Base-by-base conservation (phyloP, 805 yeast species). In the Jamesozyma gamospora region DNA sequence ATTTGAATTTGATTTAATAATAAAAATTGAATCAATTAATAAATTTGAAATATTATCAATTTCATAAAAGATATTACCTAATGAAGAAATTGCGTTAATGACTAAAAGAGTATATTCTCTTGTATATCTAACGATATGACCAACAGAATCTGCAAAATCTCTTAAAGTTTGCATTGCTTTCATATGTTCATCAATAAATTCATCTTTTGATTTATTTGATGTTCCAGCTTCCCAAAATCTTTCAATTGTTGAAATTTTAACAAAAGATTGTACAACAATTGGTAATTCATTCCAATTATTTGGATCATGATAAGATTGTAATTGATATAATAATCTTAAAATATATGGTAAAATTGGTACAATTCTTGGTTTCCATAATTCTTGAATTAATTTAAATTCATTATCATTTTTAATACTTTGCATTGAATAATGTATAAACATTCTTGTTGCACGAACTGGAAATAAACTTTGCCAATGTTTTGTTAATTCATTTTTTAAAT, bases 201-300 rank as follows among this genome's bases (percentile, higher is more conserved):
- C 87, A 56, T 92, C 97, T 52, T 85, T 82, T 2, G 95, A 79
- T 62, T 92, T 95, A 42, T 84, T 82, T 1, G 96, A 84, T 17
- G 94, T 94, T 14, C 98, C 98, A 44, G 87, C 94, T 56, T 94
- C 97, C 99, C 99, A 92, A 59, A 92, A 92, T 52, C 97, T 70
- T 64, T 92, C 99, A 56, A 80, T 77, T 36, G 94, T 82, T 44
- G 94, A 81, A 51, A 85, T 81, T 47, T 75, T 74, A n/a, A 90
- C 95, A 66, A 94, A 90, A 1, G 90, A 71, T 58, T 85, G 95
- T 1, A 92, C 97, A 41, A 86, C 94, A 2, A 72, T 72, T 0
- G 98, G 97, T 36, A 92, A 67, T 30, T 76, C 83, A 12, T 67
- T 68, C 97, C 98, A 90, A 59, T 90, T 90, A 11, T 70, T 81